Base-by-base conservation (phyloP, 371 early-diverging fungal species). In the Mortierella sp. region DNA sequence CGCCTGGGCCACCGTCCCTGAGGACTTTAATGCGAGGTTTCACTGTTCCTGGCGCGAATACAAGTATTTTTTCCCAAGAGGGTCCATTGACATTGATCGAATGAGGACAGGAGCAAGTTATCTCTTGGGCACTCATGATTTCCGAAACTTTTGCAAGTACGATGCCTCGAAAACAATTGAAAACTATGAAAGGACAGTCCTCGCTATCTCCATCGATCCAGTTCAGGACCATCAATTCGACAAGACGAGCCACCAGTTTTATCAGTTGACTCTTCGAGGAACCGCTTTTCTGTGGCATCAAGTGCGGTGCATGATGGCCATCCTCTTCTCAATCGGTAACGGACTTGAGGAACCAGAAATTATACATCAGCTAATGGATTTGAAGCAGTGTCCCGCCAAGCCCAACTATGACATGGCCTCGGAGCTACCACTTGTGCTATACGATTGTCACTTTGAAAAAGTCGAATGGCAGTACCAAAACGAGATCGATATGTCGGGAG, bases 211-310 rank as follows among this genome's bases (percentile, higher is more conserved):
- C n/a, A 91, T 96, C 31, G 78, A 81, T 2, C 85, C 86, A 4
- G 85, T 89, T 14, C 57, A 59, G 1, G 67, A 69, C 31, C 62
- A 79, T 21, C 58, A 57, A 13, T 67, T 71, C 24, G 44, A 60
- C 0, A 79, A 61, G 31, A 60, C 34, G 13, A 48, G 74, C 24
- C 54, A 71, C 16, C 83, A 83, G 40, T 87, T 90, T 71, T 93
- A 88, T 64, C 84, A 88, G 61, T 78, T 94, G 41, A 84, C 87
- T 46, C 76, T 95, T 24, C 81, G 83, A 19, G 96, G 96, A 19
- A 88, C 90, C 0, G 96, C 97, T 16, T 98, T 98, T 60, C 79
- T 98, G 43, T 98, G 96, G 96, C 98, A 98, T 82, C 98, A 97
- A 80, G 96, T 98, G 34, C 91, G 98, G 41, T 96, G 94, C 78